phyloP scores from a whole-genome alignment of 164 flowering plant species.

The Macadamia tetraphylla region DNA sequence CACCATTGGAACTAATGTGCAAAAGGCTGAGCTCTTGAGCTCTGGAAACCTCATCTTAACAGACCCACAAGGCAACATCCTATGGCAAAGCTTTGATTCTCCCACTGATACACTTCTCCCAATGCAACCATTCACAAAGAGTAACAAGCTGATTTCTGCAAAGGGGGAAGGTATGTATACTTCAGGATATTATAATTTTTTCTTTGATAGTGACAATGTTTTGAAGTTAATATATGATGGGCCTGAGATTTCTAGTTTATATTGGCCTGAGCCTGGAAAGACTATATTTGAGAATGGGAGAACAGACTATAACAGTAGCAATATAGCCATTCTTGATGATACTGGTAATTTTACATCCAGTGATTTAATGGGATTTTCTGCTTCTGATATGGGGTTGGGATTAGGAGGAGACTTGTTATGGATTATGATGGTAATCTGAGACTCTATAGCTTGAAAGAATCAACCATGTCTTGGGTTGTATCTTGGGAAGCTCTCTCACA shows the following conservation, averaged over 20 bases:
- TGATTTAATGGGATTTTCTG: constrained; percentile 14
- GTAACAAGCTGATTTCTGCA: constrained; percentile 19
- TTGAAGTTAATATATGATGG: constrained; percentile 23
- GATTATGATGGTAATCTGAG: constrained; percentile 17
- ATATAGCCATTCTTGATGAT: constrained; percentile 18
- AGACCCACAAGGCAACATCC: not conserved
- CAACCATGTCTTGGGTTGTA: not conserved
- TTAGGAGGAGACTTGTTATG: constrained; percentile 6
- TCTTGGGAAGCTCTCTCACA: constrained; percentile 8
- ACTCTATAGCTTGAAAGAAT: constrained; percentile 8
- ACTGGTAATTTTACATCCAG: constrained; percentile 19
- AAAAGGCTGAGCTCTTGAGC: constrained; percentile 12
- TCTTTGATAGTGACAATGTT: constrained; percentile 33
- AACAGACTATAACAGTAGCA: constrained; percentile 13
- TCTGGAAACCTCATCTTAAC: constrained; percentile 33
- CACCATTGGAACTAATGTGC: not conserved
- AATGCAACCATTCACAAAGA: constrained; percentile 17
- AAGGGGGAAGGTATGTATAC: constrained; percentile 25
- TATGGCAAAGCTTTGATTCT: constrained; percentile 37
- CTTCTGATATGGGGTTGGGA: constrained; percentile 7
- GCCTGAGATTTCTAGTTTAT: constrained; percentile 18
- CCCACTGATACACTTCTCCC: constrained; percentile 48
- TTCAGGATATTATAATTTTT: constrained; percentile 28
- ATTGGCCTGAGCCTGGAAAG: constrained; percentile 26
- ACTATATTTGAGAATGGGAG: constrained; percentile 4